phyloP scores from a whole-genome alignment of 2,329 filamentous ascomycete species.

The Talaromyces sp. region DNA sequence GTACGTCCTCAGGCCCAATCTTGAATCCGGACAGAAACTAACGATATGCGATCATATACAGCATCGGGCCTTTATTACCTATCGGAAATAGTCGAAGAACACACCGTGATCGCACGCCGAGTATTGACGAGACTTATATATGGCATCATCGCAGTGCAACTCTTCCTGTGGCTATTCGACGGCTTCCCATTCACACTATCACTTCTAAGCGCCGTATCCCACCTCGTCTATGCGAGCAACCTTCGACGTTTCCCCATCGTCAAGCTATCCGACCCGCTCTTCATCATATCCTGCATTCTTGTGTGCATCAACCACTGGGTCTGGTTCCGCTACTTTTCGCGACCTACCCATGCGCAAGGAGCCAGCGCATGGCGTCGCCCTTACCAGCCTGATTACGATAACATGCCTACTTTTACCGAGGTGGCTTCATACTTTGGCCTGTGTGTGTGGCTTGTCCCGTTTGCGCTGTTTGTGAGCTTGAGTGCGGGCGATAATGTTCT shows the following conservation, averaged over 20 bases:
- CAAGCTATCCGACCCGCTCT: constrained; percentile 80
- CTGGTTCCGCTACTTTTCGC: constrained; percentile 93
- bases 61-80: constrained; percentile 98
- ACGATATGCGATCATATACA: constrained; percentile 26
- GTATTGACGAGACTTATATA: constrained; percentile 85
- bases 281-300: constrained; percentile 75
- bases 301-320: constrained; percentile 89
- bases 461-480: constrained; percentile 88
- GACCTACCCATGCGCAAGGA: constrained; percentile 41
- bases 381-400: constrained; percentile 38
- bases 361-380: constrained; percentile 31
- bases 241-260: constrained; percentile 72
- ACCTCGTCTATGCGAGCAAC: constrained; percentile 84
- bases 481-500: constrained; percentile 93
- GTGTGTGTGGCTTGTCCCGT: constrained; percentile 94
- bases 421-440: constrained; percentile 95
- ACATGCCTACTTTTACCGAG: constrained; percentile 79
- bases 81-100: constrained; percentile 95
- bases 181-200: constrained; percentile 75
- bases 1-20: constrained; percentile 41
- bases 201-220: constrained; percentile 69
- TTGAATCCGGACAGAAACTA: background rate
- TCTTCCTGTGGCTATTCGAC: constrained; percentile 73
- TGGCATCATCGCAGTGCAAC: constrained; percentile 67
- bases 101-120: constrained; percentile 86